Evolutionary conservation across 1,139 yeast species (phyloP).

Genomic region (Protomyces inouyei): DNA sequence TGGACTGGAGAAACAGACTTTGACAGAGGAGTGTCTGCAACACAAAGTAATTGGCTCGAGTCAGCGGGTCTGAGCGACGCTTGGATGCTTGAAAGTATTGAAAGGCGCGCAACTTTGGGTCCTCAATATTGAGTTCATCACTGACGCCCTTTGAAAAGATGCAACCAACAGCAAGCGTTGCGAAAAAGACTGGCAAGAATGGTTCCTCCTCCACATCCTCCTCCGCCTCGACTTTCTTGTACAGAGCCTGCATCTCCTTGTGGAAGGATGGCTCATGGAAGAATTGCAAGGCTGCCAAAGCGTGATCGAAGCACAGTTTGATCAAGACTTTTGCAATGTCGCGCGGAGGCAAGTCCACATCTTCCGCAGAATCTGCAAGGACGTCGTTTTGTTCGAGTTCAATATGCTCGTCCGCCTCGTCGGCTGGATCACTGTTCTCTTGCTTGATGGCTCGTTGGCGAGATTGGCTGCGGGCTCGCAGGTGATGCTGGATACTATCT

Average conservation of each 20-base stretch:
- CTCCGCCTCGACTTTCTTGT: slow-evolving; percentile 62
- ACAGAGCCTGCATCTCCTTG: slow-evolving; percentile 53
- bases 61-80: slow-evolving; percentile 59
- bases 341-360: slow-evolving; percentile 69
- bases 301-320: slow-evolving; percentile 75
- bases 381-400: slow-evolving; percentile 26
- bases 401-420: slow-evolving; percentile 15
- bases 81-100: slow-evolving; percentile 79
- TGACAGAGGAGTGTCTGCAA: slow-evolving; percentile 66
- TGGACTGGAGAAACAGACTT: slow-evolving; percentile 76
- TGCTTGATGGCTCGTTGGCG: slow-evolving; percentile 13
- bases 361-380: slow-evolving; percentile 40
- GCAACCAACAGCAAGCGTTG: slow-evolving; percentile 68
- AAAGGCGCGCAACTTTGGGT: slow-evolving; percentile 59
- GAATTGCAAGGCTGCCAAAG: slow-evolving; percentile 77
- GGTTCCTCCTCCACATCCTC: slow-evolving; percentile 71
- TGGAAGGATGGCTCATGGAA: slow-evolving; percentile 77
- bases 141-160: slow-evolving; percentile 48
- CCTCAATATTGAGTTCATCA: slow-evolving; percentile 41
- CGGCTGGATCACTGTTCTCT: neutral
- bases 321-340: slow-evolving; percentile 66
- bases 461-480: neutral
- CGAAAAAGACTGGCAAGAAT: slow-evolving; percentile 71
- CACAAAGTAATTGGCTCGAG: slow-evolving; percentile 56
- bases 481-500: slow-evolving; percentile 22